Conservation (phyloP, 345 rosid species). For the Eucalyptus brandiana region DNA sequence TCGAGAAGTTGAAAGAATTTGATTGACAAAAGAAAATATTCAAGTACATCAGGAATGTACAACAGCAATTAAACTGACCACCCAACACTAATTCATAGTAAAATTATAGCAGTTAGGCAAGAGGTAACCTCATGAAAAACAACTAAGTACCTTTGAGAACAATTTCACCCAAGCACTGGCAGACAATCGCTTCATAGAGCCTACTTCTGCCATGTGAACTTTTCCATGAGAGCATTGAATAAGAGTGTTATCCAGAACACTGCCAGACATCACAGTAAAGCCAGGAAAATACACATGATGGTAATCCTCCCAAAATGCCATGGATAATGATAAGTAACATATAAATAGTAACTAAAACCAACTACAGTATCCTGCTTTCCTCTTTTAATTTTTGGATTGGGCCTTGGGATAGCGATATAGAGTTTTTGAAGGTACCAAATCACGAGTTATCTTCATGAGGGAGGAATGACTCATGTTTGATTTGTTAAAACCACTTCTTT, state of each 20-base stretch:
- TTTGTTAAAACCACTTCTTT: not conserved
- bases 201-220: constrained; percentile 58
- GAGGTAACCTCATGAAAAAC: not conserved
- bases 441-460: not conserved
- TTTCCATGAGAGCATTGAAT: constrained; percentile 81
- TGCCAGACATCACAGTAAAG: constrained; percentile 3
- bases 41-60: not conserved
- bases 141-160: constrained; percentile 50
- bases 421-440: not conserved
- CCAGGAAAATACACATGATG: not conserved
- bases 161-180: constrained; percentile 67
- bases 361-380: not conserved
- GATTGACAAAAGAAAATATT: not conserved
- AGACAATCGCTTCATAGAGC: constrained; percentile 71
- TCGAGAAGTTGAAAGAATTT: not conserved
- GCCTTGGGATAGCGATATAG: not conserved
- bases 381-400: not conserved
- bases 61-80: not conserved
- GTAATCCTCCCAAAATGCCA: not conserved
- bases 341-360: not conserved
- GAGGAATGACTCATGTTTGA: not conserved
- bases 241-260: constrained; percentile 60
- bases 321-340: not conserved
- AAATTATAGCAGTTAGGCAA: not conserved
- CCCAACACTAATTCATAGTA: not conserved